Conservation (phyloP, 345 rosid genomes). For the Geranium rotundifolium region DNA sequence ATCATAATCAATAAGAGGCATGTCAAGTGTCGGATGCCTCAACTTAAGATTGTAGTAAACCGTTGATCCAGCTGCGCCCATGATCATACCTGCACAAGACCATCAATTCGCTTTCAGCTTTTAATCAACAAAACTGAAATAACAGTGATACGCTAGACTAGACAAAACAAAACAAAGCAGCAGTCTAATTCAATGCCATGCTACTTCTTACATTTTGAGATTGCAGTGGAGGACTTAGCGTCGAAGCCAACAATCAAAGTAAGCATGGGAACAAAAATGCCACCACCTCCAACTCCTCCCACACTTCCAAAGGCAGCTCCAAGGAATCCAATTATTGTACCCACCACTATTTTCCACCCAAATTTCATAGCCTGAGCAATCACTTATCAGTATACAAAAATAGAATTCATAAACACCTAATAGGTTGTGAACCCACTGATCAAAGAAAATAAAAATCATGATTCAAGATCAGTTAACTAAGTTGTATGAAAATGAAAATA, state of each 20-base stretch:
- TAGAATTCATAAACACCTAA: too few species aligned
- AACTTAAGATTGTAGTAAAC: not conserved
- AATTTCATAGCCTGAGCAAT: conserved; percentile 48
- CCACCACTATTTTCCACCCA: conserved; percentile 58
- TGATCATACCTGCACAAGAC: not conserved
- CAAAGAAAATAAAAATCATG: too few species aligned
- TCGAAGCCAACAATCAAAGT: conserved; percentile 70
- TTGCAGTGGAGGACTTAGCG: conserved; percentile 68
- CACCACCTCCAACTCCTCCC: conserved; percentile 79
- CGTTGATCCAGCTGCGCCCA: not conserved
- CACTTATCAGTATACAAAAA: too few species aligned
- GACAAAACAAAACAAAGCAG: too few species aligned
- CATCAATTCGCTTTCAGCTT: too few species aligned
- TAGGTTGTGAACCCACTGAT: too few species aligned
- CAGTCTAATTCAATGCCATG: too few species aligned
- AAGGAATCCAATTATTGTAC: conserved; percentile 57
- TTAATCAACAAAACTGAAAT: too few species aligned
- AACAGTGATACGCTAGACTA: too few species aligned
- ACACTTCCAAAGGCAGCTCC: conserved; percentile 93
- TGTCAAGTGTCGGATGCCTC: conserved; percentile 3
- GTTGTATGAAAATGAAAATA: too few species aligned
- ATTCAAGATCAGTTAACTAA: too few species aligned
- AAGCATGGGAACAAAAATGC: conserved; percentile 47
- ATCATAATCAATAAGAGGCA: conserved; percentile 2
- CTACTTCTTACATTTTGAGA: conserved; percentile 46